Evolutionary conservation across 139 green algal genomes (phyloP), one percentile per base, ranked within the genome.

Genomic region (Coccomyxa sp.): DNA sequence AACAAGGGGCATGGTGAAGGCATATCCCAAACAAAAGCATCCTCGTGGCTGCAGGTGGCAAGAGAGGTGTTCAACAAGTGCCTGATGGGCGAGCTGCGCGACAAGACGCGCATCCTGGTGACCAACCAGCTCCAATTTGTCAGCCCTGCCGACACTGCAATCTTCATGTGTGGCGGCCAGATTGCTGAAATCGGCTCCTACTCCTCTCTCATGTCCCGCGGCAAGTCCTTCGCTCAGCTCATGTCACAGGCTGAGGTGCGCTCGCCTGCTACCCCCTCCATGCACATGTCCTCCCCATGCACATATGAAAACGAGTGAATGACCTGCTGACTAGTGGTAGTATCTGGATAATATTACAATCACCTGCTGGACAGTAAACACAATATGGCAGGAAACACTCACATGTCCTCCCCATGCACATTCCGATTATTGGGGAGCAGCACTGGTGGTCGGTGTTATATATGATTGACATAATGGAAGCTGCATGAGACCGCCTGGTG

Each of bases 71-170:
- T 81, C 79, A 83, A 83, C 58, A 78, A 60, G 1, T 87, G 83
- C 74, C 14, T 87, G 58, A 67, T 68, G 58, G 74, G 79, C 0
- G 71, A 27, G 23, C 79, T 87, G 71, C 57, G 16, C 17, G 11
- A 51, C 67, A 89, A 81, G 58, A 96, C 95, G 0, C 88, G 93
- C 13, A 68, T 97, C 18, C 91, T 98, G 74, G 95, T 98, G 0
- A 98, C 95, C 13, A 95, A 98, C 80, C 85, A 90, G 84, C 86
- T 94, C 80, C 93, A 99, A 89, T 98, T 94, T 89, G 90, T 98
- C 75, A 90, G 91, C 14, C 74, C 84, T 32, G 95, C 95, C 10
- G 95, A 99, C 87, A 10, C 88, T 3, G 90, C 99, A 17, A 76
- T 98, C 23, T 92, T 98, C n/a, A 90, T 99, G 87, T 66, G 91